phyloP scores from a whole-genome alignment of 2,329 filamentous ascomycete species.

The Colletotrichum sp. region DNA sequence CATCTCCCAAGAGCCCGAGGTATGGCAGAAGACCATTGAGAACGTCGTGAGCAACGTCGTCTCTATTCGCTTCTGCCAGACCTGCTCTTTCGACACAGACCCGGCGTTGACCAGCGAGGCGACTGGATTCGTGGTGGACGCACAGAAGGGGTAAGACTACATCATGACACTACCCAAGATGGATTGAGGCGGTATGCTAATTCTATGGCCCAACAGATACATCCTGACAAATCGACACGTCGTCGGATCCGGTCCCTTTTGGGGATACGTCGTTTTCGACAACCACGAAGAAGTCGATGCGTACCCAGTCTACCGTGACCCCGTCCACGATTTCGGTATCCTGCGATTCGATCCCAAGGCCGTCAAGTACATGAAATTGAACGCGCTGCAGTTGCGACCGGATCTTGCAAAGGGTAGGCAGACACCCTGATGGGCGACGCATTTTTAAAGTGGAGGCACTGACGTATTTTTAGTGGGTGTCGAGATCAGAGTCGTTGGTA shows the following conservation, averaged over 20 bases:
- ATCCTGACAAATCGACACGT: constrained; percentile 92
- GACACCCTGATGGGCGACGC: constrained; percentile 12
- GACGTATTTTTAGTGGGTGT: constrained; percentile 68
- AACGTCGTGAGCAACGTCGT: constrained; percentile 94
- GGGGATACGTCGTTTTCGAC: constrained; percentile 98
- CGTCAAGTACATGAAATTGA: constrained; percentile 96
- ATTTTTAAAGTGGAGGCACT: background rate
- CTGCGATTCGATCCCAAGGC: constrained; percentile 93
- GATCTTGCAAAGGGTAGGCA: constrained; percentile 73
- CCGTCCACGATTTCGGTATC: constrained; percentile 98
- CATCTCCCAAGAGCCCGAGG: constrained; percentile 39
- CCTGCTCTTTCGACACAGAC: constrained; percentile 98
- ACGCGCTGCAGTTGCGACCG: constrained; percentile 79
- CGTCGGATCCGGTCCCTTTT: constrained; percentile 93
- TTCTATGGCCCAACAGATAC: constrained; percentile 51
- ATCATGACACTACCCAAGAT: background rate
- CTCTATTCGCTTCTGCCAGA: constrained; percentile 99
- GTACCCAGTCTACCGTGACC: constrained; percentile 95
- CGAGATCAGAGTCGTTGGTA: constrained; percentile 96
- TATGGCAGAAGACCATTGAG: constrained; percentile 97
- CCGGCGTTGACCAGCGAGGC: constrained; percentile 92
- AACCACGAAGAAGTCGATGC: constrained; percentile 98
- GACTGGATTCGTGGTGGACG: constrained; percentile 96
- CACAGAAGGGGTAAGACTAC: constrained; percentile 75
- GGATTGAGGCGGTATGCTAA: background rate